phyloP scores from a whole-genome alignment of 2,329 filamentous ascomycete species.

The Aspergillus pseudoviridinutans region DNA sequence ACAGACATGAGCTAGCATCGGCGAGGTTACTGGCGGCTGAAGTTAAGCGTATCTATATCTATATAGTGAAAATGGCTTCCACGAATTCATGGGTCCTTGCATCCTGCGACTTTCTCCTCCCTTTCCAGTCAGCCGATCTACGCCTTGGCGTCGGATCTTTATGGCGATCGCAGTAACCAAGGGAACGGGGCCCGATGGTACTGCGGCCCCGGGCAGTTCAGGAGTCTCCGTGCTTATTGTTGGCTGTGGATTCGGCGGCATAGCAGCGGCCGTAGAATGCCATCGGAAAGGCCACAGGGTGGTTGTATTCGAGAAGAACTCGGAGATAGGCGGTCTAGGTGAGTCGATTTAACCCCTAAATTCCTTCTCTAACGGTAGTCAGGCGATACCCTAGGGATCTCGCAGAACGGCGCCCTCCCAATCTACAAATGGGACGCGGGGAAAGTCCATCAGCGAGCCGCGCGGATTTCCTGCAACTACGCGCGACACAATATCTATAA shows the following conservation, averaged over 20 bases:
- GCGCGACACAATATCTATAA: background rate
- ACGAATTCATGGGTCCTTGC: background rate
- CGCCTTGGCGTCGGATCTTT: too few relatives aligned
- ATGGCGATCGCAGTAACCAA: background rate
- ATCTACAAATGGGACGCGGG: background rate
- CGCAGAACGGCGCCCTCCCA: background rate
- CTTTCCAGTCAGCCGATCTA: background rate
- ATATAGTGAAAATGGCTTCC: background rate
- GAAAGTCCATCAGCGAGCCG: background rate
- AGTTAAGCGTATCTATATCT: too few relatives aligned
- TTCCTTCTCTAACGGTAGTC: background rate
- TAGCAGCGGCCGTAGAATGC: conserved; percentile 26
- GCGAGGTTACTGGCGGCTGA: too few relatives aligned
- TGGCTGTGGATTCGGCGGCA: conserved; percentile 33
- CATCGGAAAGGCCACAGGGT: conserved; percentile 20
- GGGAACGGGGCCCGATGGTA: background rate
- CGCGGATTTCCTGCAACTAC: background rate
- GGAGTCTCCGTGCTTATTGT: conserved; percentile 5
- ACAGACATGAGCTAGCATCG: too few relatives aligned
- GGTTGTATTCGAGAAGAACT: conserved; percentile 10
- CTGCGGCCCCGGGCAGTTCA: background rate
- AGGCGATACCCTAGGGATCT: background rate
- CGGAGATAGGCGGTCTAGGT: background rate
- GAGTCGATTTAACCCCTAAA: background rate
- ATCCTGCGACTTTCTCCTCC: background rate